These are phyloP conservation scores for Xylogone sp. DNA, from an alignment of 2,329 filamentous ascomycete genomes.

Conservation along the genomic window DNA sequence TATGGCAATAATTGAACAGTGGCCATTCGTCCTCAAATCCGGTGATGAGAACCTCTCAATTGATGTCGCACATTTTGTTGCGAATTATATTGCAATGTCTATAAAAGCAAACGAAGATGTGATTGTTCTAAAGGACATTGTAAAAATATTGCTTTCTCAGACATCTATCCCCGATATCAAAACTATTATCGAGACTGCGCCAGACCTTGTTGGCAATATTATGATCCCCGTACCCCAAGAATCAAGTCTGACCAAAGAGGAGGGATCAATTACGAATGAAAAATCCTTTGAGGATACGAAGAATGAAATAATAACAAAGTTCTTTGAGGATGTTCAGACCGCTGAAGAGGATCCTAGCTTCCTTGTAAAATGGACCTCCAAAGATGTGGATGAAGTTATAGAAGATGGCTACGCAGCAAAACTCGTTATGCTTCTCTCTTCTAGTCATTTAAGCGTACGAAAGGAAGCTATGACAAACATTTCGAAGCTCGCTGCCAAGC, in stretches of 20 bases:
- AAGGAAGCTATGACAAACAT: slow-evolving; percentile 72
- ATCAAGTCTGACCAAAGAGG: not conserved
- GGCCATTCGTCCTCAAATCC: slow-evolving; percentile 61
- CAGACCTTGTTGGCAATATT: slow-evolving; percentile 22
- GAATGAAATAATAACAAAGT: slow-evolving; percentile 7
- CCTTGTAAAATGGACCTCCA: slow-evolving; percentile 65
- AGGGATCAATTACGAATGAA: slow-evolving; percentile 1
- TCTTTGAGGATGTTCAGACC: slow-evolving; percentile 9
- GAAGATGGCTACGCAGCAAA: slow-evolving; percentile 71
- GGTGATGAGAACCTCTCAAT: slow-evolving; percentile 38
- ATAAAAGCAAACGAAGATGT: slow-evolving; percentile 48
- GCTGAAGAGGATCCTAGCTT: slow-evolving; percentile 42
- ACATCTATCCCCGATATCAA: slow-evolving; percentile 32
- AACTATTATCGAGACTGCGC: slow-evolving; percentile 19
- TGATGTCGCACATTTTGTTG: slow-evolving; percentile 54
- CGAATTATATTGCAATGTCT: slow-evolving; percentile 51
- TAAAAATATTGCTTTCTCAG: slow-evolving; percentile 35
- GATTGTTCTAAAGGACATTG: slow-evolving; percentile 39
- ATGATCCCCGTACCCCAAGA: slow-evolving; percentile 12
- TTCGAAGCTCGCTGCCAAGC: slow-evolving; percentile 58
- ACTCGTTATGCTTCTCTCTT: slow-evolving; percentile 73
- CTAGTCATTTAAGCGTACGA: slow-evolving; percentile 69
- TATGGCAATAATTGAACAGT: slow-evolving; percentile 71
- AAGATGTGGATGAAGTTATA: slow-evolving; percentile 73
- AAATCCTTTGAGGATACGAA: slow-evolving; percentile 11